Percentiles rank a stretch among this genome's conserved stretches.
phyloP scores from a whole-genome alignment of 148 eudicot genomes.

The Rhododendron simsii region DNA sequence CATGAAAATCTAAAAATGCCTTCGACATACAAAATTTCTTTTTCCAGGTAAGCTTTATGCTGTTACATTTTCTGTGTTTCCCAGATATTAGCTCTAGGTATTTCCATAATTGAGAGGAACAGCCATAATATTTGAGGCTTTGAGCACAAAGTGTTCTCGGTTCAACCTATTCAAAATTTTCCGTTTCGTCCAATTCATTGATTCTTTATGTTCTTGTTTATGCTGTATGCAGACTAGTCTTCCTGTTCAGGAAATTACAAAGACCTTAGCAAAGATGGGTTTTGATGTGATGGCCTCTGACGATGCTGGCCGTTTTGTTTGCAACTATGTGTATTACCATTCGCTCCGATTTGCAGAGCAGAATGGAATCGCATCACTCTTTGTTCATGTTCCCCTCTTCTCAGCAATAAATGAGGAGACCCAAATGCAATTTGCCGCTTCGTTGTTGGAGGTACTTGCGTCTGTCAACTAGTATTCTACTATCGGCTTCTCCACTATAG shows the following conservation, averaged over 20 bases:
- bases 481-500: conserved; percentile 1
- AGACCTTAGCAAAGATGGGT: conserved; percentile 58
- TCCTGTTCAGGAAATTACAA: conserved; percentile 60
- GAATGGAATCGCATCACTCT: conserved; percentile 72
- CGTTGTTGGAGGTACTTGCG: conserved; percentile 85
- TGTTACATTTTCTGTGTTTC: not conserved
- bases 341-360: conserved; percentile 89
- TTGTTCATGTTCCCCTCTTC: conserved; percentile 94
- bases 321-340: conserved; percentile 96
- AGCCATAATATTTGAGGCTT: not conserved
- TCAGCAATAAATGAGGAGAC: conserved; percentile 71
- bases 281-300: conserved; percentile 76
- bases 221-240: conserved; percentile 60
- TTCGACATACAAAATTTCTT: not conserved
- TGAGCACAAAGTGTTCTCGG: not conserved
- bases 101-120: not conserved
- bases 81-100: not conserved
- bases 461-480: conserved; percentile 39
- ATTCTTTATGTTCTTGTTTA: not conserved
- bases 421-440: conserved; percentile 83
- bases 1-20: not conserved
- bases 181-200: not conserved
- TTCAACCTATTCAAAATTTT: not conserved
- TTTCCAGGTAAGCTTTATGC: not conserved
- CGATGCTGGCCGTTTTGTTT: conserved; percentile 97